Conservation (phyloP, 2,329 filamentous ascomycete genomes). For the Coccinonectria pachysandricola region DNA sequence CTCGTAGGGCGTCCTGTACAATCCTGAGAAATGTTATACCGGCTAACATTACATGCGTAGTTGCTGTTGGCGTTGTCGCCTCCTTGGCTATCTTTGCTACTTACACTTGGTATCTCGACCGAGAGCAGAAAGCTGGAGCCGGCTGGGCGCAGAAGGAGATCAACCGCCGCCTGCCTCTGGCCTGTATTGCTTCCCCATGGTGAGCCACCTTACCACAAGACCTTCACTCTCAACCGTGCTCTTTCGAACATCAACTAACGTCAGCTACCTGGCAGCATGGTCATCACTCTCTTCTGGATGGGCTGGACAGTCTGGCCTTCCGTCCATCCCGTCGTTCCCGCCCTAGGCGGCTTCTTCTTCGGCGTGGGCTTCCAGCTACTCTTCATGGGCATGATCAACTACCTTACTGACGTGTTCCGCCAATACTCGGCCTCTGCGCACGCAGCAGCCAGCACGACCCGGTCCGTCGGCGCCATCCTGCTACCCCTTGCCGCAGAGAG, state of each 20-base stretch:
- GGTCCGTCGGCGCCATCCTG: constrained; percentile 23
- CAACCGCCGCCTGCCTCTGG: constrained; percentile 28
- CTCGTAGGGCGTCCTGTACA: constrained; percentile 25
- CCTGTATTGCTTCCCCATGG: constrained; percentile 52
- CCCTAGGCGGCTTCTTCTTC: constrained; percentile 33
- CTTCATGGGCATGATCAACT: constrained; percentile 27
- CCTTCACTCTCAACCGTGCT: no score
- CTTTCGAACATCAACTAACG: neutral
- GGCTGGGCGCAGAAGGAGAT: constrained; percentile 23
- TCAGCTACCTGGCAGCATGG: constrained; percentile 32
- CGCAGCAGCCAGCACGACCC: constrained; percentile 23
- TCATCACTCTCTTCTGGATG: constrained; percentile 48
- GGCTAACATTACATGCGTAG: constrained; percentile 8
- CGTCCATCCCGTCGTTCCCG: constrained; percentile 25
- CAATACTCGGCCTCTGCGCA: constrained; percentile 26
- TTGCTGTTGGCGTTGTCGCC: constrained; percentile 14
- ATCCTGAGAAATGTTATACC: constrained; percentile 13
- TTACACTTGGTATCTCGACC: constrained; percentile 21
- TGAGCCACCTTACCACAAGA: constrained; percentile 28
- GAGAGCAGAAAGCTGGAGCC: constrained; percentile 14
- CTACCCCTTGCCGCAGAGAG: constrained; percentile 22
- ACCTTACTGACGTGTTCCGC: constrained; percentile 24
- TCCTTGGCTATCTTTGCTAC: constrained; percentile 14
- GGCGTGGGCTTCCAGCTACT: constrained; percentile 24
- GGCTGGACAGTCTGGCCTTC: constrained; percentile 43